phyloP scores from a whole-genome alignment of 495 filamentous ascomycete species.

The Xylona heveae region DNA sequence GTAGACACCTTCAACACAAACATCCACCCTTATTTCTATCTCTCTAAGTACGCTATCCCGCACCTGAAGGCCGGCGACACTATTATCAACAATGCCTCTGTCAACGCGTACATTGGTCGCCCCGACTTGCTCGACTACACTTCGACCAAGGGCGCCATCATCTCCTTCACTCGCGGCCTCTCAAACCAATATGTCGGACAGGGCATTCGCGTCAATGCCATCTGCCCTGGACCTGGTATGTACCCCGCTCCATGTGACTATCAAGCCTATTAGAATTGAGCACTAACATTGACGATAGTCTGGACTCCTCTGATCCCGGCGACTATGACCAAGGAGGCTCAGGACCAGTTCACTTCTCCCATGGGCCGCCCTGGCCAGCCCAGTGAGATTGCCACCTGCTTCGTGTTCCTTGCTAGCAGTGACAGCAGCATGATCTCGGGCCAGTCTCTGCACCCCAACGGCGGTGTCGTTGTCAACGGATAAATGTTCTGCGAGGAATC shows the following conservation, averaged over 20 bases:
- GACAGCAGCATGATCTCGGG: slow-evolving; percentile 49
- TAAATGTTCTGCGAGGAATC: slow-evolving; percentile 11
- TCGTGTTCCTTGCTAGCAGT: slow-evolving; percentile 62
- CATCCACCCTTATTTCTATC: slow-evolving; percentile 53
- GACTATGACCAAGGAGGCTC: slow-evolving; percentile 49
- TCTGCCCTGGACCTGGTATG: slow-evolving; percentile 53
- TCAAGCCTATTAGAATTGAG: slow-evolving; percentile 2
- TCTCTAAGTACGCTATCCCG: slow-evolving; percentile 56
- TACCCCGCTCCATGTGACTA: not conserved
- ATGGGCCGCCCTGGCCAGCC: slow-evolving; percentile 66
- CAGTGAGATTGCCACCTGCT: slow-evolving; percentile 60
- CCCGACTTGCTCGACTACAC: slow-evolving; percentile 76
- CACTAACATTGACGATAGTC: too few relatives aligned
- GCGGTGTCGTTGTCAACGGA: slow-evolving; percentile 38
- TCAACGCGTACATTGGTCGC: slow-evolving; percentile 69
- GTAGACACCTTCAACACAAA: slow-evolving; percentile 51
- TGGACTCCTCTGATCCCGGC: slow-evolving; percentile 72
- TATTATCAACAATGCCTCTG: slow-evolving; percentile 67
- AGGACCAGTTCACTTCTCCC: slow-evolving; percentile 54
- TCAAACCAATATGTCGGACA: slow-evolving; percentile 51
- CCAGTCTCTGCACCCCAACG: slow-evolving; percentile 46
- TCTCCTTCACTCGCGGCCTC: slow-evolving; percentile 60
- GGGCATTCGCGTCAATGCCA: slow-evolving; percentile 63
- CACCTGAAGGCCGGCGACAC: slow-evolving; percentile 57
- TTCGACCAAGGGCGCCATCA: slow-evolving; percentile 61